phyloP scores from a whole-genome alignment of 1,139 yeast species.

The Meyerozyma elateridarum region DNA sequence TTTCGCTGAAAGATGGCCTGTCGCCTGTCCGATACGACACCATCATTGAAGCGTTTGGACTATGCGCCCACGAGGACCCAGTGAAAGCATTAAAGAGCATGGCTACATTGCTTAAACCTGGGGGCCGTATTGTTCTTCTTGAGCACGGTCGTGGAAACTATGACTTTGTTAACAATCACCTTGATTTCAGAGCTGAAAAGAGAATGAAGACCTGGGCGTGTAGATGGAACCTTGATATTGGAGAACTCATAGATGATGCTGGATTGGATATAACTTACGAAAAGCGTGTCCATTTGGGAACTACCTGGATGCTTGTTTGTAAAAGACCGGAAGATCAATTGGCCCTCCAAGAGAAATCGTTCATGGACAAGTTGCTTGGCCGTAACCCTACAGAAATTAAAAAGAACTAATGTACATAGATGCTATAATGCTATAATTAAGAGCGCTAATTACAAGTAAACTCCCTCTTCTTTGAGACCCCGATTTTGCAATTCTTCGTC shows the following conservation, averaged over 20 bases:
- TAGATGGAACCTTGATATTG: conserved; percentile 93
- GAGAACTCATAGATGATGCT: conserved; percentile 74
- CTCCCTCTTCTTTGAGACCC: conserved; percentile 19
- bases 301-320: conserved; percentile 82
- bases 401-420: conserved; percentile 9
- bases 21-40: conserved; percentile 71
- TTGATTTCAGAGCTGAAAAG: conserved; percentile 78
- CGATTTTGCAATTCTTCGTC: conserved; percentile 23
- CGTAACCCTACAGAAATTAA: conserved; percentile 26
- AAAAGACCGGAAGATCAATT: conserved; percentile 65
- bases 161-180: conserved; percentile 69
- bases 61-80: conserved; percentile 95
- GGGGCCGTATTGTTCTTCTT: conserved; percentile 81
- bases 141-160: conserved; percentile 91
- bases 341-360: conserved; percentile 38
- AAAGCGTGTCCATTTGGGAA: conserved; percentile 83
- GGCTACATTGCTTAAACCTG: conserved; percentile 69
- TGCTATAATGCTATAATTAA: conserved; percentile 1
- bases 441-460: conserved; percentile 11
- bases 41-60: conserved; percentile 87
- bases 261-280: conserved; percentile 81
- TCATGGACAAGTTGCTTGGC: conserved; percentile 41
- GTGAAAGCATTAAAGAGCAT: conserved; percentile 75
- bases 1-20: conserved; percentile 45
- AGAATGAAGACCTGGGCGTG: conserved; percentile 95